Base-by-base conservation (phyloP, 2,329 filamentous ascomycete genomes). In the Leptodontidium sp. region DNA sequence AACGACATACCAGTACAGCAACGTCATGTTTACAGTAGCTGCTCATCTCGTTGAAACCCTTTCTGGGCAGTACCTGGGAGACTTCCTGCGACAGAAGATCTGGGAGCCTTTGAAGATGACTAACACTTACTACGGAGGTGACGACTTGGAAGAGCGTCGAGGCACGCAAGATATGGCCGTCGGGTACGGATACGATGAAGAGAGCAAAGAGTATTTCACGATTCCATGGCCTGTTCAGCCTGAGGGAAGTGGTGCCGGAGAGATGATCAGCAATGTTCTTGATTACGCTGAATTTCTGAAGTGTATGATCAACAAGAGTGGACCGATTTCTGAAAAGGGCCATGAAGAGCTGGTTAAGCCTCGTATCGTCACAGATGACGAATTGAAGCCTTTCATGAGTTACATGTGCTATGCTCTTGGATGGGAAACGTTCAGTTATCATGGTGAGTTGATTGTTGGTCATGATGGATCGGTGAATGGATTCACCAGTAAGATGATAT, bases 21-120 rank as follows among this genome's bases (percentile, higher is more conserved):
- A 87, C 73, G 75, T 82, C 65, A 84, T 85, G 80, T 87, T 81
- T 69, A 78, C 77, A 2, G 80, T 79, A 0, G 79, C 82, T 0
- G 81, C 81, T 0, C 79, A 85, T 68, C 78, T 85, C 1, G 73
- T 86, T 6, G 83, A 85, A 71, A 79, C 71, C 0, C 69, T 83
- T 1, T 81, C 80, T 0, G 80, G 79, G 0, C 70, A 73, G 9
- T 70, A 74, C 21, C 78, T 86, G 1, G 78, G 78, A 0, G 73
- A 79, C 1, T 83, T 84, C 50, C 73, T 86, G 3, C 75, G 76
- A 11, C 72, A 80, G 15, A 68, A 75, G 11, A 75, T 86, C 43
- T 85, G 82, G 79, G 68, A 69, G 1, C 84, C 83, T 0, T 77
- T 86, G 29, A 78, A 77, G 0, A 86, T 86, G 84, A 72, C 72